Percentiles rank a stretch among this genome's conserved stretches.
Evolutionary conservation across 2,329 filamentous ascomycete species (phyloP).

Genomic region (Diplodia mutila): DNA sequence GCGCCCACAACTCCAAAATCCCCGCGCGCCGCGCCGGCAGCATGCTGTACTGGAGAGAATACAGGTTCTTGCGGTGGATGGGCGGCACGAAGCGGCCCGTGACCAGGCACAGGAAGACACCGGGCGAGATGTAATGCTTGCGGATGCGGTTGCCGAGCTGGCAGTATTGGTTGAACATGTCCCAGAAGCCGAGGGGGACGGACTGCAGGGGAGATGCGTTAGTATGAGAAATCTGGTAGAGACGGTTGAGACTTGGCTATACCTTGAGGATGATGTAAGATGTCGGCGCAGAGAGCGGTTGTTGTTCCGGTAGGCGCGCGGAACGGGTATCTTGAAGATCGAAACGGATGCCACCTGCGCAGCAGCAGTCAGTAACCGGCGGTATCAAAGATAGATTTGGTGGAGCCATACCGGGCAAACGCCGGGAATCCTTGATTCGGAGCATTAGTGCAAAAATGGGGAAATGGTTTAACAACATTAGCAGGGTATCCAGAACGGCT

Average conservation of each 20-base stretch:
- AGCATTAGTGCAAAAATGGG: slow-evolving; percentile 97
- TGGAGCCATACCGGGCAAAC: slow-evolving; percentile 71
- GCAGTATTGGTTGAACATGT: slow-evolving; percentile 97
- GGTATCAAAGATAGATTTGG: background rate
- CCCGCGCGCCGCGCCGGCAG: slow-evolving; percentile 79
- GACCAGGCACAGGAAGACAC: slow-evolving; percentile 83
- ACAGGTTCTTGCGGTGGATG: slow-evolving; percentile 91
- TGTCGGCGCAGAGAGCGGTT: slow-evolving; percentile 58
- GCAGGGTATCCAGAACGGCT: slow-evolving; percentile 83
- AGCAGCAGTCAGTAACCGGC: background rate
- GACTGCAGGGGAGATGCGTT: slow-evolving; percentile 62
- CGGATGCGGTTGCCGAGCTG: slow-evolving; percentile 89
- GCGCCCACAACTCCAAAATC: slow-evolving; percentile 83
- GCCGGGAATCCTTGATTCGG: slow-evolving; percentile 85
- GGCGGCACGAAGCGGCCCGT: slow-evolving; percentile 93
- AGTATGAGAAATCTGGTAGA: slow-evolving; percentile 22
- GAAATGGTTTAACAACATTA: slow-evolving; percentile 96
- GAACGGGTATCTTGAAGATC: slow-evolving; percentile 75
- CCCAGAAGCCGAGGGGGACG: slow-evolving; percentile 84
- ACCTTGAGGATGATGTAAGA: slow-evolving; percentile 89
- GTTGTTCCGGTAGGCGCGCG: slow-evolving; percentile 41
- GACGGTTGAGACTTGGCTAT: slow-evolving; percentile 29
- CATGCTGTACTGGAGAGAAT: slow-evolving; percentile 98
- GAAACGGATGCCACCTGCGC: slow-evolving; percentile 78
- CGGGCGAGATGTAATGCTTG: slow-evolving; percentile 91